Evolutionary conservation across 805 yeast species (phyloP).

Genomic region (Candida corydali): DNA sequence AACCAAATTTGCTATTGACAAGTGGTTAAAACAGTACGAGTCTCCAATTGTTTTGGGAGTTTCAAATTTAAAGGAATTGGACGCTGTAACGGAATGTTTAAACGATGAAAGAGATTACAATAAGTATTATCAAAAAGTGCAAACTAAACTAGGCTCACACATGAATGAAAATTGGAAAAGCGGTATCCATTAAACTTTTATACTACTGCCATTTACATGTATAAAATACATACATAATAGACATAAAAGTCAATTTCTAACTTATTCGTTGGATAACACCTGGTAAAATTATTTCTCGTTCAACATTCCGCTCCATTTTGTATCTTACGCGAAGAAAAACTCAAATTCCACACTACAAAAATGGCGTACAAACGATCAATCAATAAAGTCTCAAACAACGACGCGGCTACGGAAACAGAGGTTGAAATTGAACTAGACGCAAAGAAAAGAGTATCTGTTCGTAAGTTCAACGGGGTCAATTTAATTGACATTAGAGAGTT

Average conservation of each 20-base stretch:
- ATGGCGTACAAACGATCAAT: constrained; percentile 15
- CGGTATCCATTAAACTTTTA: constrained; percentile 22
- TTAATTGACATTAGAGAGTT: constrained; percentile 84
- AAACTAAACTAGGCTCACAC: constrained; percentile 45
- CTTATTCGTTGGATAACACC: too few relatives aligned
- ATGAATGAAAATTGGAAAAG: constrained; percentile 64
- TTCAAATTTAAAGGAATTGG: constrained; percentile 58
- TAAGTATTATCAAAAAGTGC: constrained; percentile 38
- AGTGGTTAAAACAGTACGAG: constrained; percentile 44
- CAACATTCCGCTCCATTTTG: too few relatives aligned
- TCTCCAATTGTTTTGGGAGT: constrained; percentile 76
- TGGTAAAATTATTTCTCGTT: too few relatives aligned
- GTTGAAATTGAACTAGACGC: constrained; percentile 26
- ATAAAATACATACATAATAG: too few relatives aligned
- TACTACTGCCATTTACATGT: too few relatives aligned
- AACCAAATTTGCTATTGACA: constrained; percentile 64
- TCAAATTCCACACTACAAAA: too few relatives aligned
- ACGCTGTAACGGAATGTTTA: constrained; percentile 57
- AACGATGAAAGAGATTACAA: constrained; percentile 39
- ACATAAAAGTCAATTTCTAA: too few relatives aligned
- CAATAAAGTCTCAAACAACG: background rate
- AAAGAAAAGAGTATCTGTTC: constrained; percentile 65
- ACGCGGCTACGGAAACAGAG: constrained; percentile 8
- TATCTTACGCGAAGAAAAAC: too few relatives aligned
- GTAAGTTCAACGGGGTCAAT: constrained; percentile 61